Conservation (phyloP, 73 alveolate genomes). For the Halteria grandinella region DNA sequence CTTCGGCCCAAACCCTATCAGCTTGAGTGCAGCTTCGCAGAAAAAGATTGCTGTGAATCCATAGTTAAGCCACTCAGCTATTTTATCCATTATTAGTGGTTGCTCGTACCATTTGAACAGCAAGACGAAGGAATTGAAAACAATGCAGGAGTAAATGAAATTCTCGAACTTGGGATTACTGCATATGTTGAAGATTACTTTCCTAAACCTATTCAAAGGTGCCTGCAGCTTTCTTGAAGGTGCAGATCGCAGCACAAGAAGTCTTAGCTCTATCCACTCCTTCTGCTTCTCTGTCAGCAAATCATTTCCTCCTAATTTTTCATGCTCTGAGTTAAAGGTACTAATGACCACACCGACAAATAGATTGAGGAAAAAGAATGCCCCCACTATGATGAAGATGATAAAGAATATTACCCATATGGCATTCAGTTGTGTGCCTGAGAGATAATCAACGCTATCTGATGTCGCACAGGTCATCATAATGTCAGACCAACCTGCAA, state of each 20-base stretch:
- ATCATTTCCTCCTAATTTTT: too few relatives aligned
- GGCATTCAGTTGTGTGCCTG: constrained; percentile 3
- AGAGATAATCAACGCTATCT: constrained; percentile 22
- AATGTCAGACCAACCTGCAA: constrained; percentile 72
- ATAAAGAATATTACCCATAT: constrained; percentile 7
- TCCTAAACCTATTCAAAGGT: neutral
- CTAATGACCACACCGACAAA: constrained; percentile 51
- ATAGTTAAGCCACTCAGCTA: constrained; percentile 31
- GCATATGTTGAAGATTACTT: neutral
- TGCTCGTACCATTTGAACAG: constrained; percentile 32
- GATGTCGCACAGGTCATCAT: constrained; percentile 39
- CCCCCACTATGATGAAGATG: constrained; percentile 44
- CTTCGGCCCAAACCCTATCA: constrained; percentile 56
- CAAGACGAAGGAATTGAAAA: constrained; percentile 51
- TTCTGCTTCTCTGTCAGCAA: constrained; percentile 28
- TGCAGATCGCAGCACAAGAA: neutral
- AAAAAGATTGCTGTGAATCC: constrained; percentile 27
- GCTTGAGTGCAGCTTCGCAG: constrained; percentile 36
- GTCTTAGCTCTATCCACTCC: constrained; percentile 39
- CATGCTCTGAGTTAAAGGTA: constrained; percentile 35
- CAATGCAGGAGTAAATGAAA: too few relatives aligned
- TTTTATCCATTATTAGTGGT: neutral
- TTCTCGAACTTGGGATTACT: constrained; percentile 32
- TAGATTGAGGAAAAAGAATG: constrained; percentile 43
- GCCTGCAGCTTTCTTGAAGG: neutral